A percentile compares a stretch with the other conserved stretches of the same genome.
Conservation (phyloP, 106 monocot genomes). For the Dendrobium nobile region DNA sequence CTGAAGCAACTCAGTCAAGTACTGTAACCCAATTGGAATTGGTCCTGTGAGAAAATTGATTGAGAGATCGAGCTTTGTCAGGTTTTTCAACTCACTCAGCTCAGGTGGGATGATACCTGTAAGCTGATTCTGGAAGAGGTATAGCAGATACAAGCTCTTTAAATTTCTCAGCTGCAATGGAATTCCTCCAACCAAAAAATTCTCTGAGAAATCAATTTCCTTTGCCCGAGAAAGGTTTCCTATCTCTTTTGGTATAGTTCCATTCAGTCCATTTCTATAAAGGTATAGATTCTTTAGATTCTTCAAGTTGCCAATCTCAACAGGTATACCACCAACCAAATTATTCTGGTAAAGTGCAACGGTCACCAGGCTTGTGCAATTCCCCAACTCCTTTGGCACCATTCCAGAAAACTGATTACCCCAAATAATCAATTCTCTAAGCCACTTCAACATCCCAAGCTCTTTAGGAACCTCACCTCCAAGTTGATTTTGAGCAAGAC, state of each 20-base stretch:
- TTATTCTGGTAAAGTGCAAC: constrained; percentile 87
- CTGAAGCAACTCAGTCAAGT: constrained; percentile 51
- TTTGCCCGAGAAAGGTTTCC: constrained; percentile 44
- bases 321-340: constrained; percentile 61
- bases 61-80: constrained; percentile 89
- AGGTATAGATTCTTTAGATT: constrained; percentile 57
- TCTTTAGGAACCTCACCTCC: constrained; percentile 60
- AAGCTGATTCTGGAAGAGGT: constrained; percentile 82
- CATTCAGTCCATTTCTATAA: constrained; percentile 88
- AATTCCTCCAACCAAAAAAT: constrained; percentile 60
- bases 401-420: constrained; percentile 56
- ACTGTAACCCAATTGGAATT: constrained; percentile 70
- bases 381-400: constrained; percentile 71
- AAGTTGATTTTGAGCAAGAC: constrained; percentile 84
- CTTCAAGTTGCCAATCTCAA: constrained; percentile 52
- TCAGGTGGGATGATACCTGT: constrained; percentile 65
- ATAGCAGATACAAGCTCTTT: constrained; percentile 49
- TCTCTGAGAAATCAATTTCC: constrained; percentile 95
- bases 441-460: constrained; percentile 42
- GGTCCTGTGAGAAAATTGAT: constrained; percentile 66
- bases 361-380: constrained; percentile 47
- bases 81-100: constrained; percentile 48
- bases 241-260: constrained; percentile 72
- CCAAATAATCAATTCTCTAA: constrained; percentile 65
- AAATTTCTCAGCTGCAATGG: constrained; percentile 57